phyloP scores from a whole-genome alignment of 176 grass and related monocot species.

The Olyra latifolia region DNA sequence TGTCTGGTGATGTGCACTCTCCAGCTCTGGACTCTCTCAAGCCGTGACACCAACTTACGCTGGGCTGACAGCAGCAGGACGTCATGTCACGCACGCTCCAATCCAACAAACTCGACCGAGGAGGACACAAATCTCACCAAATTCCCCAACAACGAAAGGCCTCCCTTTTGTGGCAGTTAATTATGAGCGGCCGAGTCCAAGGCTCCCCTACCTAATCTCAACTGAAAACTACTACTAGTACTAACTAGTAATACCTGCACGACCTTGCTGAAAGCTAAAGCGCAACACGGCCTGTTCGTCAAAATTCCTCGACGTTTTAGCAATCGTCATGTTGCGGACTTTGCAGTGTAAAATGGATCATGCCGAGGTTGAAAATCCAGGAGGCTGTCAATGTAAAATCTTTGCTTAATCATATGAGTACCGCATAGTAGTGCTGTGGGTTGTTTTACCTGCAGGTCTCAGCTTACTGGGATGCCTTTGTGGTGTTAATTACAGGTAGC shows the following conservation, averaged over 20 bases:
- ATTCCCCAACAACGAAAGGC: constrained; percentile 35
- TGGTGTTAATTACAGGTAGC: neutral
- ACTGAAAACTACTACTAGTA: constrained; percentile 6
- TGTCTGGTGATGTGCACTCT: neutral
- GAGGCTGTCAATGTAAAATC: neutral
- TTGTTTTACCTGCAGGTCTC: neutral
- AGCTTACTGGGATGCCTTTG: neutral
- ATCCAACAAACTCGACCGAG: constrained; percentile 44
- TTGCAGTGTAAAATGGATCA: neutral
- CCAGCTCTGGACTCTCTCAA: neutral
- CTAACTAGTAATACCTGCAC: neutral
- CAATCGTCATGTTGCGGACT: neutral
- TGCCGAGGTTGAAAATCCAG: constrained; percentile 26
- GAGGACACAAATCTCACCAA: constrained; percentile 51
- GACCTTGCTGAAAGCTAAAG: neutral
- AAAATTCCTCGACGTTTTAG: neutral
- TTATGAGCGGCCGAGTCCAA: constrained; percentile 19
- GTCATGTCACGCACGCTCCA: neutral
- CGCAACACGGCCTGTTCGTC: neutral
- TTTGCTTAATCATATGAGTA: neutral
- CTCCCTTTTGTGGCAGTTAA: constrained; percentile 15
- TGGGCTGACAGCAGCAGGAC: constrained; percentile 34
- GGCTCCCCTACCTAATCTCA: constrained; percentile 26
- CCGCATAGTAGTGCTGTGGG: neutral
- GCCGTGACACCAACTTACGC: constrained; percentile 31